Percentiles rank a stretch among this genome's conserved stretches.
phyloP scores from a whole-genome alignment of 208 protist genomes.

The Crithidia sp. region DNA sequence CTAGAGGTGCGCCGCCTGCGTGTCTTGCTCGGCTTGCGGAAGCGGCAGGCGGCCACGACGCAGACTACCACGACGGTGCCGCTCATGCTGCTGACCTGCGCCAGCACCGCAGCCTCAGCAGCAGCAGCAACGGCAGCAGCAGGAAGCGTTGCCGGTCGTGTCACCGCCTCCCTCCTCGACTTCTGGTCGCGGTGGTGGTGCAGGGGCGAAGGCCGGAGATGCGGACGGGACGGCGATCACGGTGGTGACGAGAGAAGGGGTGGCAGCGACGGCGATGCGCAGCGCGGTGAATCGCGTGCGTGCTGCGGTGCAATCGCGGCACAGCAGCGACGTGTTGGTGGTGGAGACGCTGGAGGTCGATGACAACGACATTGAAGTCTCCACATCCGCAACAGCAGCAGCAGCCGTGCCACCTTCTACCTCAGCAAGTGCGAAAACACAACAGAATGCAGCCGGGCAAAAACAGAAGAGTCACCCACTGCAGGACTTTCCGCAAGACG shows the following conservation, averaged over 20 bases:
- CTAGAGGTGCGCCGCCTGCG: constrained; percentile 47
- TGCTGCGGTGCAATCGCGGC: background rate
- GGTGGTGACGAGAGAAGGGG: background rate
- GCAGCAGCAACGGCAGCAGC: constrained; percentile 4
- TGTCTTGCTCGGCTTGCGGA: constrained; percentile 27
- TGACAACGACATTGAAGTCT: background rate
- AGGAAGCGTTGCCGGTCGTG: background rate
- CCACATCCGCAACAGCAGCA: background rate
- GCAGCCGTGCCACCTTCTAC: background rate
- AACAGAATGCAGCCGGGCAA: background rate
- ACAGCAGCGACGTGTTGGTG: constrained; percentile 8
- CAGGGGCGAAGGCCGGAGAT: background rate
- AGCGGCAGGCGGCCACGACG: constrained; percentile 6
- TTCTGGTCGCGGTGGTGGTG: background rate
- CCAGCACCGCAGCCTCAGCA: constrained; percentile 13
- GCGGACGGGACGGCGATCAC: background rate
- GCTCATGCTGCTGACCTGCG: constrained; percentile 14
- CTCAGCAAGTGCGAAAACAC: background rate
- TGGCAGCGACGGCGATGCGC: background rate
- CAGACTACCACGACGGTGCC: constrained; percentile 31
- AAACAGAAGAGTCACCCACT: background rate
- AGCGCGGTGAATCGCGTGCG: background rate
- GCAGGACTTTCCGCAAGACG: background rate
- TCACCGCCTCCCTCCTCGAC: background rate
- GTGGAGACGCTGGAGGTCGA: background rate